A percentile compares a stretch with the other conserved stretches of the same genome.
Conservation (phyloP, 2,329 filamentous ascomycete species). For the Stemphylium lycopersici region DNA sequence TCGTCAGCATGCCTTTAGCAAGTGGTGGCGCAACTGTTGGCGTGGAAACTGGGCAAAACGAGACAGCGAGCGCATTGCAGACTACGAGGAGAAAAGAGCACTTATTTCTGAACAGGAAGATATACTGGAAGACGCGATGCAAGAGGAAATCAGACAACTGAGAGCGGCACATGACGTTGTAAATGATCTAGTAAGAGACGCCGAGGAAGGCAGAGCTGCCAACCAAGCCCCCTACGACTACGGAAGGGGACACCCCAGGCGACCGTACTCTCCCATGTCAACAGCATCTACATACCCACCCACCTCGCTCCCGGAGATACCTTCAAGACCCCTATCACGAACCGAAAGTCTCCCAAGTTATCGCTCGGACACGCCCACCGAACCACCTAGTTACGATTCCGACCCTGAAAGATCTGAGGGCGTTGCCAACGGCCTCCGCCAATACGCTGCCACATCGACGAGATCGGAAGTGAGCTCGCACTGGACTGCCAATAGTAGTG, state of each 20-base stretch:
- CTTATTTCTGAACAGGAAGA: constrained; percentile 56
- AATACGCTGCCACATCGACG: constrained; percentile 41
- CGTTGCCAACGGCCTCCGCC: constrained; percentile 52
- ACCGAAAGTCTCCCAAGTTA: constrained; percentile 54
- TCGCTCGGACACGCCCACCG: constrained; percentile 46
- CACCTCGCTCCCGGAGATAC: constrained; percentile 38
- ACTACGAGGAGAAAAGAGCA: constrained; percentile 60
- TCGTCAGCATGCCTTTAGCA: constrained; percentile 56
- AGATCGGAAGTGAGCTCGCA: constrained; percentile 29
- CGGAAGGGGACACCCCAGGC: constrained; percentile 17
- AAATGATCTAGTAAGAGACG: constrained; percentile 52
- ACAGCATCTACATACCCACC: constrained; percentile 40
- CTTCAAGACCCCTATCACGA: constrained; percentile 45
- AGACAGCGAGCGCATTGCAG: constrained; percentile 40
- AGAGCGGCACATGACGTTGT: constrained; percentile 61
- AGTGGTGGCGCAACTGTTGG: constrained; percentile 62
- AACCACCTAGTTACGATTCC: constrained; percentile 53
- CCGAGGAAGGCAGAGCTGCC: constrained; percentile 44
- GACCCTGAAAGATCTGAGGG: constrained; percentile 46
- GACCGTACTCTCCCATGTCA: constrained; percentile 35
- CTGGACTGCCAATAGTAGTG: constrained; percentile 49
- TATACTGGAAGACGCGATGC: constrained; percentile 53
- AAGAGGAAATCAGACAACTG: constrained; percentile 57
- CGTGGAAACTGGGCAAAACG: constrained; percentile 41
- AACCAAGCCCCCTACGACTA: constrained; percentile 22